phyloP scores from a whole-genome alignment of 2,329 filamentous ascomycete species.

The Cladosporium sp. region DNA sequence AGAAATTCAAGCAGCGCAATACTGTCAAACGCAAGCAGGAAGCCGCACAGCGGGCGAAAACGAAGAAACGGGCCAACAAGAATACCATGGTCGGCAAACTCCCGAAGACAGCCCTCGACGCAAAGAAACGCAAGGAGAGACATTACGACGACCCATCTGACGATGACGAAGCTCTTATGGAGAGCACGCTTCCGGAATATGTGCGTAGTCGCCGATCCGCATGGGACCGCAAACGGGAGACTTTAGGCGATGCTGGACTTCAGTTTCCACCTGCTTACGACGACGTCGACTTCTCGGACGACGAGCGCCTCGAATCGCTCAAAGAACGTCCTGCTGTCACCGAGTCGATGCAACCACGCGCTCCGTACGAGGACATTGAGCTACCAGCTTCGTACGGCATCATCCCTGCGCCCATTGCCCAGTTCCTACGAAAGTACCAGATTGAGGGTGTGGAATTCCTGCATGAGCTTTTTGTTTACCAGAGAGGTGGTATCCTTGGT shows the following conservation, averaged over 20 bases:
- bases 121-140: conserved; percentile 15
- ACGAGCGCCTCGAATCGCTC: conserved; percentile 58
- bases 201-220: conserved; percentile 61
- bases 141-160: conserved; percentile 36
- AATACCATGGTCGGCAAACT: conserved; percentile 36
- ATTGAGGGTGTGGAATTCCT: conserved; percentile 79
- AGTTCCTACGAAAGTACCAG: conserved; percentile 90
- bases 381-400: conserved; percentile 71
- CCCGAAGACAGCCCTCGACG: conserved; percentile 14
- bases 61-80: conserved; percentile 41
- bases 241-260: conserved; percentile 63
- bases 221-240: conserved; percentile 61
- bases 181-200: conserved; percentile 66
- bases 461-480: conserved; percentile 83
- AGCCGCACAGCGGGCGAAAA: conserved; percentile 45
- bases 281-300: conserved; percentile 71
- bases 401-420: conserved; percentile 84
- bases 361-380: conserved; percentile 69
- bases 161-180: conserved; percentile 52
- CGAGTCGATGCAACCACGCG: conserved; percentile 57
- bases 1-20: conserved; percentile 60
- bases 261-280: conserved; percentile 73
- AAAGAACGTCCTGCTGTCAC: conserved; percentile 67
- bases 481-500: conserved; percentile 83
- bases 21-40: conserved; percentile 50